These are phyloP conservation scores for Colletotrichum sp. DNA, from an alignment of 2,329 filamentous ascomycete species.

Conservation along the genomic window DNA sequence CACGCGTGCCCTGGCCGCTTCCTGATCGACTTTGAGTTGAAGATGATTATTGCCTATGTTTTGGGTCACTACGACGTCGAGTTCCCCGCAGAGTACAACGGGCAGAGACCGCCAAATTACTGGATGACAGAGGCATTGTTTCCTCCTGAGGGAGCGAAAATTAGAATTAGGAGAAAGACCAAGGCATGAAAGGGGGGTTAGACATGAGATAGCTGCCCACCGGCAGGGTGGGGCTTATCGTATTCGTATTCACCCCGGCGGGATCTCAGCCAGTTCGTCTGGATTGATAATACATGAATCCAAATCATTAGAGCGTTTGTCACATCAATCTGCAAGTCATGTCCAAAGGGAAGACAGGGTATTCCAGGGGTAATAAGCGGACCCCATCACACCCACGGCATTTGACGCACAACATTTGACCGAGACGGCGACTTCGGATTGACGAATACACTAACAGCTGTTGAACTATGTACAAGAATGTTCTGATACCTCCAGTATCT, in stretches of 20 bases:
- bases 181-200: not conserved
- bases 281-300: not conserved
- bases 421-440: not conserved
- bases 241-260: not conserved
- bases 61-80: constrained; percentile 18
- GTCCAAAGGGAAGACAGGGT: not conserved
- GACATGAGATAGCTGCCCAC: not conserved
- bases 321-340: not conserved
- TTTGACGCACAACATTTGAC: not conserved
- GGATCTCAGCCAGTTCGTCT: not conserved
- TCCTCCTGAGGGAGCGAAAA: not conserved
- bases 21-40: constrained; percentile 34
- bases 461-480: not conserved
- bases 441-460: not conserved
- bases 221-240: not conserved
- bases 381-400: not conserved
- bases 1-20: constrained; percentile 37
- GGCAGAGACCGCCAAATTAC: constrained; percentile 12
- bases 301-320: fast-evolving
- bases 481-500: not conserved
- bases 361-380: not conserved
- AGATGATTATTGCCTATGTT: constrained; percentile 30
- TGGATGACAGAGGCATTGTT: constrained; percentile 19
- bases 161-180: constrained; percentile 4
- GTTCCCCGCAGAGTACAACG: constrained; percentile 17